Percentiles rank a stretch among this genome's conserved stretches.
These are phyloP conservation scores for Circinella minor DNA, from an alignment of 371 early-diverging fungal species.

Conservation along the genomic window DNA sequence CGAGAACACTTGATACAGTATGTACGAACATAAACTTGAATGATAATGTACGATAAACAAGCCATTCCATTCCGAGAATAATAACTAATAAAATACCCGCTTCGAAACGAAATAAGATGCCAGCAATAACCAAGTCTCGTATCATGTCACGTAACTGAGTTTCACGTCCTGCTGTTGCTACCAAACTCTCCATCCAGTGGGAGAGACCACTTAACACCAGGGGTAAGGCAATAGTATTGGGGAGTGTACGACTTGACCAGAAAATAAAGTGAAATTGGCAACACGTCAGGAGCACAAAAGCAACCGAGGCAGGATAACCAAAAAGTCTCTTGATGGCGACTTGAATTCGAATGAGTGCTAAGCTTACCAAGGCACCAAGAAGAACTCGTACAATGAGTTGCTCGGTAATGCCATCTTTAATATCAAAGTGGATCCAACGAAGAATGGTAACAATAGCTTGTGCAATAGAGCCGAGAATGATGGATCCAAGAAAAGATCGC, in stretches of 20 bases:
- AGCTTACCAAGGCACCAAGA: conserved; percentile 56
- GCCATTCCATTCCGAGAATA: conserved; percentile 42
- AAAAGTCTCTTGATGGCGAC: conserved; percentile 54
- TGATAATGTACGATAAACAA: conserved; percentile 22
- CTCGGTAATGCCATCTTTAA: conserved; percentile 12
- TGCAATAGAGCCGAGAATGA: conserved; percentile 44
- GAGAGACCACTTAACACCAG: conserved; percentile 54
- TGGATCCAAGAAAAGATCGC: conserved; percentile 86
- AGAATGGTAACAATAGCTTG: background rate
- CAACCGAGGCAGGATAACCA: conserved; percentile 57
- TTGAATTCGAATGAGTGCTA: conserved; percentile 47
- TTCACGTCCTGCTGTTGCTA: conserved; percentile 13
- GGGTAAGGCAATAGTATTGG: conserved; percentile 85
- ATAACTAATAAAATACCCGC: conserved; percentile 59
- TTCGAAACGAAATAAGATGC: conserved; percentile 87
- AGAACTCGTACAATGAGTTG: conserved; percentile 55
- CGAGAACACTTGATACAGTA: conserved; percentile 37
- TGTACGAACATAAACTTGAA: conserved; percentile 34
- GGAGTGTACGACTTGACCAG: conserved; percentile 87
- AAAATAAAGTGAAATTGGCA: conserved; percentile 89
- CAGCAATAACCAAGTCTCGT: conserved; percentile 60
- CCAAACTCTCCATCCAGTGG: conserved; percentile 42
- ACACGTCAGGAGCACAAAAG: conserved; percentile 64
- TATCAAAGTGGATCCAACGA: background rate
- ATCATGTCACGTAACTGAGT: conserved; percentile 55